A percentile compares a stretch with the other conserved stretches of the same genome.
phyloP scores from a whole-genome alignment of 73 alveolate genomes.

The Paramecium caudatum region DNA sequence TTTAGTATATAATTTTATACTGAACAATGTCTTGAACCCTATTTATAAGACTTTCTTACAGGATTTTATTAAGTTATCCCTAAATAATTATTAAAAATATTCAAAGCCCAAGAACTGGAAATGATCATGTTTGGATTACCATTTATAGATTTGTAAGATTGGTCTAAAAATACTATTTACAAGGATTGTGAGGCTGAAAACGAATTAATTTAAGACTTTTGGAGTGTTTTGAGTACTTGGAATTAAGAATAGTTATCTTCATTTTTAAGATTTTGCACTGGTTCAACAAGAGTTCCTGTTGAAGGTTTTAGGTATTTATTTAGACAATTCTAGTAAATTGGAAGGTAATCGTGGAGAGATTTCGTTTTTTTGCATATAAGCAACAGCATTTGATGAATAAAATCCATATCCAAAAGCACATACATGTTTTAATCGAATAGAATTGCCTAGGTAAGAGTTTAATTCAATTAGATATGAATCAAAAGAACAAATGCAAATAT shows the following conservation, averaged over 20 bases:
- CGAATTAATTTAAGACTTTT: constrained; percentile 85
- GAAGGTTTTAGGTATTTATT: constrained; percentile 89
- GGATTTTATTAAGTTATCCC: constrained; percentile 93
- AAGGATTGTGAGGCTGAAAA: constrained; percentile 84
- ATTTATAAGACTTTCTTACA: constrained; percentile 80
- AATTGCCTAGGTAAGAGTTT: constrained; percentile 86
- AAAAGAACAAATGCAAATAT: constrained; percentile 45
- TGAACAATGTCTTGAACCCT: constrained; percentile 54
- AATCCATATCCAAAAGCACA: constrained; percentile 95
- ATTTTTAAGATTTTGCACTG: constrained; percentile 94
- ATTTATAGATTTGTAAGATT: constrained; percentile 91
- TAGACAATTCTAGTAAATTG: constrained; percentile 63
- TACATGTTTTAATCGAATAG: constrained; percentile 97
- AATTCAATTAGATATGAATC: constrained; percentile 69
- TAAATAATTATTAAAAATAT: constrained; percentile 80
- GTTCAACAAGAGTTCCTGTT: constrained; percentile 95
- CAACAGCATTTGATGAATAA: constrained; percentile 79
- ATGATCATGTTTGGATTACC: constrained; percentile 92
- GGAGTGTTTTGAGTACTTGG: constrained; percentile 87
- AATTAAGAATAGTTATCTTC: constrained; percentile 87
- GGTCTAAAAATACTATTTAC: constrained; percentile 90
- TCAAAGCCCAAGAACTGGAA: constrained; percentile 91
- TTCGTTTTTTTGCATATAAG: constrained; percentile 87
- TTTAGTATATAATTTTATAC: constrained; percentile 76
- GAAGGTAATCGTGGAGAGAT: constrained; percentile 94